Percentiles rank a stretch among this genome's conserved stretches.
Evolutionary conservation across 768 basidiomycete genomes (phyloP).

Genomic region (Amanita pallidorosea): DNA sequence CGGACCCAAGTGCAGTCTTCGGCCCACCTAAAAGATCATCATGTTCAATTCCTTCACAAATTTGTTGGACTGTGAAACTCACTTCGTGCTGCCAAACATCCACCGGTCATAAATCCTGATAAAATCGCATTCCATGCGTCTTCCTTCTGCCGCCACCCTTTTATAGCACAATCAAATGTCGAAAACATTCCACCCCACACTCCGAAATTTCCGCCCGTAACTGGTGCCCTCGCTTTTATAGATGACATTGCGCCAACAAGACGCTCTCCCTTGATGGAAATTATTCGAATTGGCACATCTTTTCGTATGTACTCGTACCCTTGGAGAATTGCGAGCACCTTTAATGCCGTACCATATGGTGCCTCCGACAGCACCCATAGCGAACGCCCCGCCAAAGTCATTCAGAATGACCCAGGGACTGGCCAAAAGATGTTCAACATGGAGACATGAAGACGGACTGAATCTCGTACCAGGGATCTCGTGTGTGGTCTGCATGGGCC

Average conservation of each 20-base stretch:
- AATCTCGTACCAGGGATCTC: constrained; percentile 73
- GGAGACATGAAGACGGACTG: not conserved
- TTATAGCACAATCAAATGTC: constrained; percentile 96
- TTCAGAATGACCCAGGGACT: constrained; percentile 99
- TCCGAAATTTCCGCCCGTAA: constrained; percentile 95
- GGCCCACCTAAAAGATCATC: constrained; percentile 63
- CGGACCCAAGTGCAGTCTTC: constrained; percentile 82
- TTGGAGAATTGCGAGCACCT: constrained; percentile 92
- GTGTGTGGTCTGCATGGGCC: constrained; percentile 87
- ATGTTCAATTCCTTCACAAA: not conserved
- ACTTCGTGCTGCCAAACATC: constrained; percentile 91
- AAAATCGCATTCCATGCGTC: constrained; percentile 99
- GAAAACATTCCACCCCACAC: constrained; percentile 99
- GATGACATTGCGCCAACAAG: constrained; percentile 89
- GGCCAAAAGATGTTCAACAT: constrained; percentile 2
- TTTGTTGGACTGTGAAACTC: constrained; percentile 24
- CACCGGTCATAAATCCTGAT: constrained; percentile 97
- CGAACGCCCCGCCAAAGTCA: constrained; percentile 95
- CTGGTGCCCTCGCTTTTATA: constrained; percentile 96
- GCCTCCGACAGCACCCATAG: constrained; percentile 97
- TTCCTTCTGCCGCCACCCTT: constrained; percentile 94
- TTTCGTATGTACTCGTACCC: constrained; percentile 38
- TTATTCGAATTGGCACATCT: not conserved
- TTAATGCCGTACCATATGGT: constrained; percentile 99
- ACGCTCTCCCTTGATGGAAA: constrained; percentile 68